Conservation (phyloP, 495 filamentous ascomycete genomes). For the Penicillium lagena region DNA sequence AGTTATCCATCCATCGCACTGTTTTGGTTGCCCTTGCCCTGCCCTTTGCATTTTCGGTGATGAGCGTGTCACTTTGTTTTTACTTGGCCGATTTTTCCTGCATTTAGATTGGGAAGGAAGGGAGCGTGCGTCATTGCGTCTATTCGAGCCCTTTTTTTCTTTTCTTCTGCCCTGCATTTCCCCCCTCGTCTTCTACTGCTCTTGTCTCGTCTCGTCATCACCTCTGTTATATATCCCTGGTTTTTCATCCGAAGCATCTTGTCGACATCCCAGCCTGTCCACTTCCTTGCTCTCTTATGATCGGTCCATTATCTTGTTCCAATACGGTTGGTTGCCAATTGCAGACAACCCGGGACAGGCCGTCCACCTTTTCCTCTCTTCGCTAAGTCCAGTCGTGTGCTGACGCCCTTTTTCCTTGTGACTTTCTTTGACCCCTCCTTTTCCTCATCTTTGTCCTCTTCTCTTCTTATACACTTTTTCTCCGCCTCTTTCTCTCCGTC, state of each 20-base stretch:
- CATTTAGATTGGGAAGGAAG: constrained; percentile 38
- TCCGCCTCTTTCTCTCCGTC: not conserved
- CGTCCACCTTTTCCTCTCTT: not conserved
- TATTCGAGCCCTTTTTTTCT: constrained; percentile 6
- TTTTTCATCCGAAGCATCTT: constrained; percentile 25
- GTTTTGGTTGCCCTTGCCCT: not conserved
- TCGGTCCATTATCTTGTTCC: no score
- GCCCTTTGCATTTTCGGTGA: constrained; percentile 27
- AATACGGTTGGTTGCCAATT: no score
- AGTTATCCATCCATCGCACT: not conserved
- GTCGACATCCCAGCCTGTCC: constrained; percentile 12
- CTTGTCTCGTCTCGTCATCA: constrained; percentile 5
- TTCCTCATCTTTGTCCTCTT: not conserved
- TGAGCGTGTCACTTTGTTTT: constrained; percentile 27
- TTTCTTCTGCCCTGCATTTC: not conserved
- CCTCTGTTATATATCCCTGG: constrained; percentile 25
- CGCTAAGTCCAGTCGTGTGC: not conserved
- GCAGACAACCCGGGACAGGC: no score
- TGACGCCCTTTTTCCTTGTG: constrained; percentile 8
- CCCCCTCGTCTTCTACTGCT: not conserved
- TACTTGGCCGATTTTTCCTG: constrained; percentile 23
- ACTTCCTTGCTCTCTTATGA: no score
- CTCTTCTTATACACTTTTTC: not conserved
- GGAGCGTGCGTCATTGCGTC: constrained; percentile 22
- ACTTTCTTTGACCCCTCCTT: constrained; percentile 8